Evolutionary conservation across 2,329 filamentous ascomycete species (phyloP), one percentile per base, ranked within the genome.

Genomic region (Aspergillus texensis): DNA sequence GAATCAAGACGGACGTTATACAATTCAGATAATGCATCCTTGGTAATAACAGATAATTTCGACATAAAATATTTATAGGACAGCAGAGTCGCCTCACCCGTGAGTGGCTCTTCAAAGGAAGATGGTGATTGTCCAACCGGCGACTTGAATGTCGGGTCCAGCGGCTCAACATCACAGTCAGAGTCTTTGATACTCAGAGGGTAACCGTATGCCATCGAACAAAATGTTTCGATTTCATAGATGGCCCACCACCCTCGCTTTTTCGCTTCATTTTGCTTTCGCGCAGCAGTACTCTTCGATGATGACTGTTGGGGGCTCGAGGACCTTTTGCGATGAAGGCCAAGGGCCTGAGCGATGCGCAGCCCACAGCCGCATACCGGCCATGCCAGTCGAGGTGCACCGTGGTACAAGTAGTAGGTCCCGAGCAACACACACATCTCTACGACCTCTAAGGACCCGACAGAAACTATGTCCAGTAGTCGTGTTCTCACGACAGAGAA

Each of bases 231-330:
- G 1, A 79, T 75, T 56, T 80, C 79, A 43, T 80, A 77, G 0
- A 80, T 73, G 1, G 79, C 77, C 77, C 78, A 80, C 79, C 78
- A 80, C 11, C 76, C 77, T 0, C 77, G 72, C 21, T 80, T 79
- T 14, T 72, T 59, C 0, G 71, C 69, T 52, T 77, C 74, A 14
- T 65, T 65, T 1, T 64, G 39, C 39, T n/a, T 61, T 26, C 53
- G 48, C 14, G 58, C 12, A 55, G 39, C 2, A 32, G 5, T 32
- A 8, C 64, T 57, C 52, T 16, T 19, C 4, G 9, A 5, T 9
- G 21, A n/a, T 21, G 52, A 41, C 24, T 39, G 26, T n/a, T 16
- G 5, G 46, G 24, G 8, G 10, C 32, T 36, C 21, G 16, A 24
- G 1, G 57, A 39, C 11, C 60, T 1, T 34, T 62, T 69, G 6